phyloP scores from a whole-genome alignment of 2,329 filamentous ascomycete species.

The Fonsecaea nubica region DNA sequence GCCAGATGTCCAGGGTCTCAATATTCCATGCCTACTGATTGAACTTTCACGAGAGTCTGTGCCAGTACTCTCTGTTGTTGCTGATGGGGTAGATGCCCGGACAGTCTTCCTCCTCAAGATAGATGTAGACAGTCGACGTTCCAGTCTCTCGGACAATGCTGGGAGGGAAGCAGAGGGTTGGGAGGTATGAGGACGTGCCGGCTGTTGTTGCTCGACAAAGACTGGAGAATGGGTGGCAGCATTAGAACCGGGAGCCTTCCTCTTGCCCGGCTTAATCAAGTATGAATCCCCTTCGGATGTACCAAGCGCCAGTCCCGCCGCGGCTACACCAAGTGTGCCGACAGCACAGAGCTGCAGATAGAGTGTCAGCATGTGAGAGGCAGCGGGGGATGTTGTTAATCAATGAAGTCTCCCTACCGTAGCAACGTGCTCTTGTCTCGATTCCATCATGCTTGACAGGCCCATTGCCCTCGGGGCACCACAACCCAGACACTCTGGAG shows the following conservation, averaged over 20 bases:
- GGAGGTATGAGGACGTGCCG: conserved; percentile 42
- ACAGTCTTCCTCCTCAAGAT: conserved; percentile 30
- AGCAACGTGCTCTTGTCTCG: conserved; percentile 37
- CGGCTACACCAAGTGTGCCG: conserved; percentile 67
- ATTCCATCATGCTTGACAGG: conserved; percentile 34
- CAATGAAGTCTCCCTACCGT: conserved; percentile 27
- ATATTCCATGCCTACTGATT: conserved; percentile 33
- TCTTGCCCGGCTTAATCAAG: conserved; percentile 43
- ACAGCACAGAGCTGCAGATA: conserved; percentile 64
- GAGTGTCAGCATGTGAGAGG: conserved; percentile 20
- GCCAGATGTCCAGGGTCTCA: conserved; percentile 35
- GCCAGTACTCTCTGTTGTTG: conserved; percentile 23
- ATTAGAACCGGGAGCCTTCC: conserved; percentile 47
- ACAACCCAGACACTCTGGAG: conserved; percentile 33
- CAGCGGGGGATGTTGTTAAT: background rate
- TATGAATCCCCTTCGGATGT: conserved; percentile 50
- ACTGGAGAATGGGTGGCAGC: conserved; percentile 32
- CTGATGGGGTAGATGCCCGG: conserved; percentile 22
- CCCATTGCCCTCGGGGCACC: conserved; percentile 32
- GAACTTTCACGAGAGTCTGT: conserved; percentile 39
- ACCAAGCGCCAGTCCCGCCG: conserved; percentile 64
- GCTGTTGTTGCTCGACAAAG: conserved; percentile 41
- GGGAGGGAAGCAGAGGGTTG: conserved; percentile 26
- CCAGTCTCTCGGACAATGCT: conserved; percentile 20
- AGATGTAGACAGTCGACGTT: conserved; percentile 35